These are phyloP conservation scores for Colletotrichum euphorbiae DNA, from an alignment of 2,329 filamentous ascomycete species.

Conservation along the genomic window DNA sequence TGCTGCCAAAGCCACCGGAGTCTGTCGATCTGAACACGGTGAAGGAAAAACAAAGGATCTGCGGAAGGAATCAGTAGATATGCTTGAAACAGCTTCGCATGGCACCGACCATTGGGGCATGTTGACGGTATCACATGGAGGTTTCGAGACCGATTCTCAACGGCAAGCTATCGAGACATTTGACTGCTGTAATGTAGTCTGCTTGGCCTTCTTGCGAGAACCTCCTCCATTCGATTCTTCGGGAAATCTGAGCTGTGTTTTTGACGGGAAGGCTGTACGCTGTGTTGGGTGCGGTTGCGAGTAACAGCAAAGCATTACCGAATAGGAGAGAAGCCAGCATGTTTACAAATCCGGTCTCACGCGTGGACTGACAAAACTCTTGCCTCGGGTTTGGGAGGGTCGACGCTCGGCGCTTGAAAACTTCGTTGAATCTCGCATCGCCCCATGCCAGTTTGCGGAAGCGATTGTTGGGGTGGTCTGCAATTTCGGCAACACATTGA, in stretches of 20 bases:
- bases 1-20: conserved; percentile 43
- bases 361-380: not conserved
- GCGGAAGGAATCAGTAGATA: not conserved
- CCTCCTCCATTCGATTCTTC: conserved; percentile 25
- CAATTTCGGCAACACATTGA: conserved; percentile 10
- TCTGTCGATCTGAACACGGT: conserved; percentile 42
- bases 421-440: not conserved
- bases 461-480: not conserved
- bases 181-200: conserved; percentile 42
- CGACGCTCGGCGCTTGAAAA: not conserved
- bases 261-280: not conserved
- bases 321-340: not conserved
- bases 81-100: not conserved
- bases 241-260: not conserved
- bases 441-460: not conserved
- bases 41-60: conserved; percentile 37
- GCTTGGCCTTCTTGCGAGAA: conserved; percentile 9
- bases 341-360: not conserved
- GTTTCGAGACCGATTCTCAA: conserved; percentile 44
- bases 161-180: conserved; percentile 45
- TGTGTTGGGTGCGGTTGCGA: not conserved
- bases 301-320: not conserved
- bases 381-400: not conserved
- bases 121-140: conserved; percentile 44
- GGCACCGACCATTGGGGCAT: conserved; percentile 42